Evolutionary conservation across 2,329 filamentous ascomycete species (phyloP).

Genomic region (Trichophaea hybrida): DNA sequence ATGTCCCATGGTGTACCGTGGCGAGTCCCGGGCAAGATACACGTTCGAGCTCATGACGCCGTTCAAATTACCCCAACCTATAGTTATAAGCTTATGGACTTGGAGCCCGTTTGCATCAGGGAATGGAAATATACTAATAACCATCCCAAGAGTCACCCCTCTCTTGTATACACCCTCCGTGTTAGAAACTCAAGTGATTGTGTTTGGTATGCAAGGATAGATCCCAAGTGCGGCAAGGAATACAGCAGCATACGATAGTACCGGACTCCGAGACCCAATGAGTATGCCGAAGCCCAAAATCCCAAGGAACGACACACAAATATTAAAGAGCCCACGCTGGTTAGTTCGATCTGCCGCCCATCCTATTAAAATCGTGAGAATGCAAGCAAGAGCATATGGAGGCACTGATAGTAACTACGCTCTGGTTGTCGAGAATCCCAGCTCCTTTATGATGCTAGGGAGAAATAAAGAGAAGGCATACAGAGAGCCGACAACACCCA

Average conservation of each 20-base stretch:
- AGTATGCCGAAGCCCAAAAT: constrained; percentile 71
- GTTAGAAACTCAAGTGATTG: constrained; percentile 75
- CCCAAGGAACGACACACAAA: constrained; percentile 52
- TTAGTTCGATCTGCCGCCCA: constrained; percentile 62
- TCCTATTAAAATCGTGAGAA: constrained; percentile 55
- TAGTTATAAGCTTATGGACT: neutral
- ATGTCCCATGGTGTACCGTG: constrained; percentile 58
- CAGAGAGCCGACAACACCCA: constrained; percentile 25
- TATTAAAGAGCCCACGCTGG: constrained; percentile 67
- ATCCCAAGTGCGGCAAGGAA: constrained; percentile 80
- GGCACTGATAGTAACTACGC: constrained; percentile 56
- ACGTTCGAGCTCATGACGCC: constrained; percentile 68
- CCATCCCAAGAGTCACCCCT: constrained; percentile 70
- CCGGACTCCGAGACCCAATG: constrained; percentile 46
- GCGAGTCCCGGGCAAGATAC: constrained; percentile 45
- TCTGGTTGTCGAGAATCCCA: constrained; percentile 42
- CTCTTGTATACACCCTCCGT: constrained; percentile 83
- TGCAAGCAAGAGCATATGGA: constrained; percentile 55
- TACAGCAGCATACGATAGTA: constrained; percentile 65
- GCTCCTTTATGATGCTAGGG: constrained; percentile 57
- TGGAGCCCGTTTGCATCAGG: neutral
- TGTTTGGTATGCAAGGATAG: constrained; percentile 76
- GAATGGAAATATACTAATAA: constrained; percentile 43
- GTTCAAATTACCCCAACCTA: constrained; percentile 74
- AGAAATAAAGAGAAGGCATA: constrained; percentile 68